Evolutionary conservation across 2,329 filamentous ascomycete species (phyloP).

Genomic region (Zarea fungicola): DNA sequence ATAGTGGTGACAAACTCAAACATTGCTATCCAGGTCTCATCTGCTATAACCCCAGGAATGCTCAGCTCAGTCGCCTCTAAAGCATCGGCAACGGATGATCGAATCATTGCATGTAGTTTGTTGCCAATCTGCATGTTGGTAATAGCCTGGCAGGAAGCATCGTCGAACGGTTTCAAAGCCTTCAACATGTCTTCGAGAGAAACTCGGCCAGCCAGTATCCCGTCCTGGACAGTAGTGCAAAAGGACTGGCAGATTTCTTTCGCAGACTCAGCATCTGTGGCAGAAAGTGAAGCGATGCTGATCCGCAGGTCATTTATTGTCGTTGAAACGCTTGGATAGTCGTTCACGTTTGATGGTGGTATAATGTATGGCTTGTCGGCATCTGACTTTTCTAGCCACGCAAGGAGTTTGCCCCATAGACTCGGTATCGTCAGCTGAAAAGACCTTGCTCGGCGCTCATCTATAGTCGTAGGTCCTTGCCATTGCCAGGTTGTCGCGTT

Average conservation of each 20-base stretch:
- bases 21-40: conserved; percentile 10
- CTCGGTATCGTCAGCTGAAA: conserved; percentile 16
- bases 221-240: background rate
- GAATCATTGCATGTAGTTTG: background rate
- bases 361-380: conserved; percentile 19
- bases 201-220: background rate
- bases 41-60: background rate
- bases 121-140: background rate
- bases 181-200: conserved; percentile 1
- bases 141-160: background rate
- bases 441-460: conserved; percentile 22
- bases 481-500: conserved; percentile 47
- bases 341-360: conserved; percentile 8
- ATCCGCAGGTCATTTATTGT: background rate
- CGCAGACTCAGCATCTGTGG: background rate
- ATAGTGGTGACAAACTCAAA: background rate
- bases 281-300: background rate
- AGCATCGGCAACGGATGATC: background rate
- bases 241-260: background rate
- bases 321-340: background rate
- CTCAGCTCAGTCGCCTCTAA: background rate
- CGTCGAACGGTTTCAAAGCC: conserved; percentile 6
- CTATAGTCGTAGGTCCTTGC: conserved; percentile 40
- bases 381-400: conserved; percentile 24
- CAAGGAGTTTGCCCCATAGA: conserved; percentile 24